Evolutionary conservation across 2,329 filamentous ascomycete species (phyloP), one percentile per base, ranked within the genome.

Genomic region (Ceratocystis ficicola): DNA sequence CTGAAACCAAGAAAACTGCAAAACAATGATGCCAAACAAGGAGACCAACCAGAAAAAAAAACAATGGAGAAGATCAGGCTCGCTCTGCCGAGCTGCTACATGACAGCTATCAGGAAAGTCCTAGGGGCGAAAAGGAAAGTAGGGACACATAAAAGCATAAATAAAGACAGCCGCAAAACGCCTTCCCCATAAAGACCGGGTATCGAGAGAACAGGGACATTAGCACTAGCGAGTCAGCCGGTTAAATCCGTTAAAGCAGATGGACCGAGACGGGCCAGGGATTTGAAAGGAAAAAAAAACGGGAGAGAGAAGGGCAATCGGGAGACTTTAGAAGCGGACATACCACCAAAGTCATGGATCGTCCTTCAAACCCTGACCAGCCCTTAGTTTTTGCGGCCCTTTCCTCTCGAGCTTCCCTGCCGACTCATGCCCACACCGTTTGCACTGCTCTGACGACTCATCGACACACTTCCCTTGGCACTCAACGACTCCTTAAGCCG

Each of bases 401-500:
- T 78, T 62, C 80, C 81, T 63, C 81, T 76, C 25, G 77, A 78
- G 68, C 80, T 82, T 57, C 78, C 76, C 28, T 81, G 79, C 25
- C 82, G 76, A 69, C 81, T 84, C 81, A 84, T 84, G 12, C 80
- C 76, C 41, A 79, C 78, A 52, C 81, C 82, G 28, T 81, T 80
- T 3, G 79, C 74, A 65, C 80, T 83, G 73, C 79, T 83, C 72
- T 81, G 80, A 46, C 80, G 78, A 70, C 81, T 83, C 79, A 83
- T 83, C 0, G 81, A 77, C 15, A 75, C 75, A 30, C 30, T 41
- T 32, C 65, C 65, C 62, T 67, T 67, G 41, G 36, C 28, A 22
- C 59, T 41, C 36, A 57, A 25, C 81, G 76, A 69, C 80, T 83
- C 82, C 83, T 84, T 20, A 80, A 76, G 44, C 77, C 78, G 60